Conservation (phyloP, 2,329 filamentous ascomycete species). For the Paracamarosporium sp. region DNA sequence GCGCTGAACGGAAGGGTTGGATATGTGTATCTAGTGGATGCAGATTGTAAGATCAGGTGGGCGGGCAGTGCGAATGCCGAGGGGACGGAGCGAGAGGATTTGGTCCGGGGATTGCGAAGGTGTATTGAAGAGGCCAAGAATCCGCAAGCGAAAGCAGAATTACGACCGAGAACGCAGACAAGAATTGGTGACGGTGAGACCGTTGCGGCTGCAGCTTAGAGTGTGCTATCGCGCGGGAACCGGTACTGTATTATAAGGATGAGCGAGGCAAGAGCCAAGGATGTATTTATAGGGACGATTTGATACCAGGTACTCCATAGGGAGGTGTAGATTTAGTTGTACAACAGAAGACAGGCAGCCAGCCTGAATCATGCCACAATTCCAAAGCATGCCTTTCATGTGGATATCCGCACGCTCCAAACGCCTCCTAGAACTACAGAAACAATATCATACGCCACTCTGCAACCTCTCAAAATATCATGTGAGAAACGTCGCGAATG, state of each 20-base stretch:
- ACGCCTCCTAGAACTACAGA: slow-evolving; percentile 21
- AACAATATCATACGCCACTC: slow-evolving; percentile 33
- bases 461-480: slow-evolving; percentile 8
- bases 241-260: background rate
- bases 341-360: slow-evolving; percentile 26
- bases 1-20: slow-evolving; percentile 90
- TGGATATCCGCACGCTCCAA: slow-evolving; percentile 25
- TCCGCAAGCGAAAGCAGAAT: slow-evolving; percentile 22
- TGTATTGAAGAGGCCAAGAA: slow-evolving; percentile 54
- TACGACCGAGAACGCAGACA: slow-evolving; percentile 10
- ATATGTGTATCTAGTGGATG: slow-evolving; percentile 90
- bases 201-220: background rate
- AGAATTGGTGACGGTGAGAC: background rate
- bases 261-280: background rate
- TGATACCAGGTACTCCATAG: slow-evolving; percentile 14
- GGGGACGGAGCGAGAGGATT: slow-evolving; percentile 69
- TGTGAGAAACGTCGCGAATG: background rate
- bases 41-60: slow-evolving; percentile 90
- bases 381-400: slow-evolving; percentile 21
- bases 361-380: slow-evolving; percentile 15
- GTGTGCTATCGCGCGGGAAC: background rate
- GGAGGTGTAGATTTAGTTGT: slow-evolving; percentile 37
- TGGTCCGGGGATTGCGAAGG: slow-evolving; percentile 69
- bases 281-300: background rate
- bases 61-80: slow-evolving; percentile 79